Evolutionary conservation across 495 filamentous ascomycete genomes (phyloP), one percentile per base, ranked within the genome.

Genomic region (Penicillium bialowiezense): DNA sequence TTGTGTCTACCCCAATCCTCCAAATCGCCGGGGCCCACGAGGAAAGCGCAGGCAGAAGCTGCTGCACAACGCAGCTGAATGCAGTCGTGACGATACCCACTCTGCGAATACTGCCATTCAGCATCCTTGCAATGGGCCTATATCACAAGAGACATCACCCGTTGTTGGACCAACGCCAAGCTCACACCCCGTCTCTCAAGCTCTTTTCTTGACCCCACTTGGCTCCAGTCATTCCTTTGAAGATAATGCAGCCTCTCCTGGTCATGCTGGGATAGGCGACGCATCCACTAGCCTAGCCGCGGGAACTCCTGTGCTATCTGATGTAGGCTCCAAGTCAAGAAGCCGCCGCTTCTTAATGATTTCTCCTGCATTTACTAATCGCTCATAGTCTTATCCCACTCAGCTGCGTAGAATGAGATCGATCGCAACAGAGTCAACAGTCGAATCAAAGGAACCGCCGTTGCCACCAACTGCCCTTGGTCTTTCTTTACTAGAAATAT

Each of bases 401-500:
- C 41, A 44, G 28, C 15, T 44, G 17, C 41, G 41, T 2, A 31
- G 8, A 5, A 44, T 44, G 28, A 33, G 23, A n/a, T 36, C 42
- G 31, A 13, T 23, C 42, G 8, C 31, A 45, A 45, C 15, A 19
- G 17, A 35, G 14, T 12, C 29, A 35, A 12, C 15, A 13, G 1
- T 5, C 31, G 20, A 14, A 5, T 20, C 6, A 20, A 18, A 35
- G 5, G 28, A 45, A 19, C 42, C 31, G 13, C 29, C 42, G 3
- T 24, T 45, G 17, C 42, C 42, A 21, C 42, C 42, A 12, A 10
- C 7, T 23, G 42, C 42, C 3, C 17, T 45, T 20, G 42, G 42
- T 20, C 42, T 45, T 10, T 34, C 42, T 9, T 24, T 45, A 14
- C 19, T 49, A 12, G 46, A 49, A 10, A 20, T 49, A 20, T 49